Base-by-base conservation (phyloP, 2,329 filamentous ascomycete species). In the Clarireedia homoeocarpa region DNA sequence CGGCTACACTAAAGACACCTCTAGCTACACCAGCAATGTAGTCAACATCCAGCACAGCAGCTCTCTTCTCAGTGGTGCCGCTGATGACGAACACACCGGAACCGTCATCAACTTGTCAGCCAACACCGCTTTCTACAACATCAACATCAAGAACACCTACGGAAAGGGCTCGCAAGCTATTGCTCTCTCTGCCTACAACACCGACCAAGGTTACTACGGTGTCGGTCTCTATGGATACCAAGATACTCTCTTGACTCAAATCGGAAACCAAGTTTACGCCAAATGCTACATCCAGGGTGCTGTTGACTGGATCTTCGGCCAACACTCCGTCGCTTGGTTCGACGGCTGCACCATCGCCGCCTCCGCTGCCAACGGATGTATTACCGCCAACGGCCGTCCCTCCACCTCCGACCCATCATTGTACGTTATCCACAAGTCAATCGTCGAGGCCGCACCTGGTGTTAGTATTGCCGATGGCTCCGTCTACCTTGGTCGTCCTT, bases 281-380 rank as follows among this genome's bases (percentile, higher is more conserved):
- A 76, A 76, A 58, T 75, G 75, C 60, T 76, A 78, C 57, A 82
- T 84, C 59, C 74, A 78, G 48, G 80, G 81, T 27, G 77, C 79
- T 2, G 78, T 79, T 45, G 82, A 84, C 62, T 82, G 82, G 64
- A 79, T 82, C 61, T 85, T 84, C 65, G 76, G 82, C 52, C 73
- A 81, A 67, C 62, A 73, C 53, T 74, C 77, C 36, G 78, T 77
- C 65, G 47, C 53, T 12, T 55, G 53, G 53, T 27, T 55, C 20
- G 75, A 80, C 53, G 62, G 69, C 14, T 73, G 72, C 57, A 73
- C 75, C 46, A 76, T 83, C 59, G 69, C 73, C 44, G 63, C 66
- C 23, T 75, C 78, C 50, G 68, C 76, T 9, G 65, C 69, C 17
- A 70, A 78, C 17, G 53, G 53, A 55, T 51, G 26, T 1, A 51